Evolutionary conservation across 2,329 filamentous ascomycete genomes (phyloP).

Genomic region (Epichloe uncinata): DNA sequence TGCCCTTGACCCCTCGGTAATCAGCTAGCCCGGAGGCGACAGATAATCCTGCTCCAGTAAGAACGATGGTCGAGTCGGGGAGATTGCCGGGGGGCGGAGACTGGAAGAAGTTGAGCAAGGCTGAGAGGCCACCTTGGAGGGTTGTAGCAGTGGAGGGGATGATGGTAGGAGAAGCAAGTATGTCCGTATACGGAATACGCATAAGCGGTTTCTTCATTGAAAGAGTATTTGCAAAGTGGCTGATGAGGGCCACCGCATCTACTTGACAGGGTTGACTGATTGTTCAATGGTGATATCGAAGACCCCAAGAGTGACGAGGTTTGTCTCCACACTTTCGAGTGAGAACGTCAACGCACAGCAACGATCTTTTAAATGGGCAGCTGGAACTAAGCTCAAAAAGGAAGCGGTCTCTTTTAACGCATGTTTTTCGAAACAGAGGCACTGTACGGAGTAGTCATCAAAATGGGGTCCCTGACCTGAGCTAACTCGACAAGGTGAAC

Average conservation of each 20-base stretch:
- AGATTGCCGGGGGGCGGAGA: slow-evolving; percentile 38
- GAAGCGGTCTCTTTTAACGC: too few relatives aligned
- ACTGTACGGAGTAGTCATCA: too few relatives aligned
- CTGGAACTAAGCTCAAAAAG: too few relatives aligned
- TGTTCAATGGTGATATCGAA: not conserved
- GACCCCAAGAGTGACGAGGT: not conserved
- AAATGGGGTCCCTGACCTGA: too few relatives aligned
- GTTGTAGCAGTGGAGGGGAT: slow-evolving; percentile 60
- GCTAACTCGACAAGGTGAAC: too few relatives aligned
- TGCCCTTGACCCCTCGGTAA: slow-evolving; percentile 80
- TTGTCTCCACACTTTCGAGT: too few relatives aligned
- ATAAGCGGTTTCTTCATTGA: slow-evolving; percentile 59
- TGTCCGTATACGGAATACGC: slow-evolving; percentile 82
- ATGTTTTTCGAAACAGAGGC: too few relatives aligned
- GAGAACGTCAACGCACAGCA: too few relatives aligned
- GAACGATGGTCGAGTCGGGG: slow-evolving; percentile 33
- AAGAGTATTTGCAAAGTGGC: not conserved
- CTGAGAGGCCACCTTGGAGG: slow-evolving; percentile 58
- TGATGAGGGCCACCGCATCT: not conserved
- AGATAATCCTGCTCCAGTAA: slow-evolving; percentile 80
- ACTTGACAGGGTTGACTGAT: not conserved
- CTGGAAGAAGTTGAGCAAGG: slow-evolving; percentile 64
- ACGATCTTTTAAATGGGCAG: too few relatives aligned
- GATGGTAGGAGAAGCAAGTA: slow-evolving; percentile 61
- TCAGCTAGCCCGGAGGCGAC: slow-evolving; percentile 88